Percentiles rank a stretch among this genome's conserved stretches.
Conservation (phyloP, 768 basidiomycete species). For the Tylopilus plumbeoviolaceoides region DNA sequence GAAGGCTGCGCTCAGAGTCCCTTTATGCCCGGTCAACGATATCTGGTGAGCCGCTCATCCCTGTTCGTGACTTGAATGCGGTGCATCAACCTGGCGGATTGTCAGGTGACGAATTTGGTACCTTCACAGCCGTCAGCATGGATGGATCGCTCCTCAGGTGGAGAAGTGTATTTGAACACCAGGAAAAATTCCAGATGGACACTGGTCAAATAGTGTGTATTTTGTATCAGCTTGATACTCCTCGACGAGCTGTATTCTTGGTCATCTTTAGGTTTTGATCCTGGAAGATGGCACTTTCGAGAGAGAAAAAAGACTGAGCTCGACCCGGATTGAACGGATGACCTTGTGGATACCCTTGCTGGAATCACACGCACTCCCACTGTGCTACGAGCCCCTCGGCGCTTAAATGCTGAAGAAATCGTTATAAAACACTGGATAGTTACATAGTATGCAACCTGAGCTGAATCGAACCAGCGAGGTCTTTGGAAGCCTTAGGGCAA, state of each 20-base stretch:
- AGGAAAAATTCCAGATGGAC: constrained; percentile 64
- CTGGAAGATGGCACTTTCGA: not conserved
- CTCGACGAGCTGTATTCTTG: not conserved
- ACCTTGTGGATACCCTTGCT: constrained; percentile 35
- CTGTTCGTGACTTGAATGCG: not conserved
- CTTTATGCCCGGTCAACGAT: constrained; percentile 63
- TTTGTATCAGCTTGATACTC: too few species aligned
- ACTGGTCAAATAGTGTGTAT: constrained; percentile 18
- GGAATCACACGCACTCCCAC: constrained; percentile 36
- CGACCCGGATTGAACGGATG: constrained; percentile 44
- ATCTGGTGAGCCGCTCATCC: constrained; percentile 45
- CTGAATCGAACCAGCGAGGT: too few species aligned
- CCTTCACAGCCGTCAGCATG: constrained; percentile 69
- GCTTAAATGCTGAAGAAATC: not conserved
- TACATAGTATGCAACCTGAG: too few species aligned
- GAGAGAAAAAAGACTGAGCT: constrained; percentile 21
- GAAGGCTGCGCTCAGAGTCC: constrained; percentile 48
- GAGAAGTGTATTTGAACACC: constrained; percentile 69
- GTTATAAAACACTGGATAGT: too few species aligned
- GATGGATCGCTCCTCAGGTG: constrained; percentile 58
- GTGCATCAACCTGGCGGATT: not conserved
- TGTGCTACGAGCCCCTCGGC: constrained; percentile 23
- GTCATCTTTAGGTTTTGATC: too few species aligned
- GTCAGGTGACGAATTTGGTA: constrained; percentile 56
- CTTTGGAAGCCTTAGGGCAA: too few species aligned